Percentiles rank a stretch among this genome's conserved stretches.
phyloP scores from a whole-genome alignment of 768 basidiomycete genomes.

The Cystobasidium ongulense region DNA sequence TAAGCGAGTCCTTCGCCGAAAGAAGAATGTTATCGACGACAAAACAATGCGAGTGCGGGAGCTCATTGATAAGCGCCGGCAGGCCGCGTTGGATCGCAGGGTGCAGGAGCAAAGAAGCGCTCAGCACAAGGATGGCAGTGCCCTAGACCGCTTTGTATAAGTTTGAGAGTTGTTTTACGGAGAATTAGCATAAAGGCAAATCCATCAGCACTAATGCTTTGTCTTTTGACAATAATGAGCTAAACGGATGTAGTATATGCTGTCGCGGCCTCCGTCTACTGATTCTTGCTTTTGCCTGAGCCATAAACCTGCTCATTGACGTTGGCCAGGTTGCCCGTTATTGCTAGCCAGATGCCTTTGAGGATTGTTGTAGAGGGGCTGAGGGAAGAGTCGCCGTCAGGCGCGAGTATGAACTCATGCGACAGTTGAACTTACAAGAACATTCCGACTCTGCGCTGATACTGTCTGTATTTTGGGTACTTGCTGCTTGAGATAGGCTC shows the following conservation, averaged over 20 bases:
- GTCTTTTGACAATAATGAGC: too few species aligned
- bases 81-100: not conserved
- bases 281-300: not conserved
- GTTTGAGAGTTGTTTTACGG: too few species aligned
- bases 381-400: not conserved
- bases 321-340: conserved; percentile 17
- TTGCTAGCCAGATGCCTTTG: conserved; percentile 22
- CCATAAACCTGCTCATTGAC: conserved; percentile 25
- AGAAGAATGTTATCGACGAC: conserved; percentile 90
- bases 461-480: conserved; percentile 30
- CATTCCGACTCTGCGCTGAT: conserved; percentile 33
- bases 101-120: not conserved
- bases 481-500: conserved; percentile 31
- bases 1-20: conserved; percentile 73
- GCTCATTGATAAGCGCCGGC: conserved; percentile 1
- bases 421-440: conserved; percentile 13
- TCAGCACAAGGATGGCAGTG: not conserved
- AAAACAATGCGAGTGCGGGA: conserved; percentile 42
- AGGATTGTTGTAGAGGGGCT: conserved; percentile 19
- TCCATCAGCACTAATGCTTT: too few species aligned
- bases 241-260: too few species aligned
- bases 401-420: not conserved
- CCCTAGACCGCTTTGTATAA: conserved; percentile 18
- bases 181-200: too few species aligned
- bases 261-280: not conserved